Evolutionary conservation across 192 early-diverging fungal species (phyloP).

Genomic region (Coemansia reversa): DNA sequence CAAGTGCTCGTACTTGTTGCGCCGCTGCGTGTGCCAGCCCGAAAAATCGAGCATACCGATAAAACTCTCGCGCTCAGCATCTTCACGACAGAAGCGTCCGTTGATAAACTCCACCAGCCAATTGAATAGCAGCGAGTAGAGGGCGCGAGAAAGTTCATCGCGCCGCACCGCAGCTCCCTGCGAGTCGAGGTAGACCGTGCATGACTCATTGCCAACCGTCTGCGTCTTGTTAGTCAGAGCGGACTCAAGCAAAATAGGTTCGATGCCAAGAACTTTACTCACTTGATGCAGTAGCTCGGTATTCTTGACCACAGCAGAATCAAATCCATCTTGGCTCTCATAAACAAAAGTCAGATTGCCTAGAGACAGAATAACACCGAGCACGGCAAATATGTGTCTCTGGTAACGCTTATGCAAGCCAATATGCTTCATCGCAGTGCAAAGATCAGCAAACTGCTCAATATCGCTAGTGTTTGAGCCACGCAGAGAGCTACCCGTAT

Average conservation of each 20-base stretch:
- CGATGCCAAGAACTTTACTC: slow-evolving; percentile 83
- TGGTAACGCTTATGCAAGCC: slow-evolving; percentile 73
- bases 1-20: slow-evolving; percentile 66
- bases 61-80: slow-evolving; percentile 65
- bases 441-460: slow-evolving; percentile 63
- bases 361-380: slow-evolving; percentile 86
- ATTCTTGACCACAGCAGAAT: slow-evolving; percentile 81
- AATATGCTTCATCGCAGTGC: slow-evolving; percentile 60
- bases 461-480: slow-evolving; percentile 71
- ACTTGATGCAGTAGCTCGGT: slow-evolving; percentile 72
- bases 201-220: slow-evolving; percentile 78
- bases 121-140: slow-evolving; percentile 88
- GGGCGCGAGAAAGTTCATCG: slow-evolving; percentile 73
- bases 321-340: slow-evolving; percentile 67
- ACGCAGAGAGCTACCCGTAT: slow-evolving; percentile 61
- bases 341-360: slow-evolving; percentile 83
- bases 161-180: slow-evolving; percentile 74
- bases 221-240: slow-evolving; percentile 84
- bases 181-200: slow-evolving; percentile 83
- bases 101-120: slow-evolving; percentile 96
- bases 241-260: slow-evolving; percentile 70
- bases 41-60: slow-evolving; percentile 65
- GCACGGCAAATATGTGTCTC: slow-evolving; percentile 76
- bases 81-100: slow-evolving; percentile 72
- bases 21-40: slow-evolving; percentile 83